Evolutionary conservation across 2,329 filamentous ascomycete genomes (phyloP).

Genomic region (Penicillium sp.): DNA sequence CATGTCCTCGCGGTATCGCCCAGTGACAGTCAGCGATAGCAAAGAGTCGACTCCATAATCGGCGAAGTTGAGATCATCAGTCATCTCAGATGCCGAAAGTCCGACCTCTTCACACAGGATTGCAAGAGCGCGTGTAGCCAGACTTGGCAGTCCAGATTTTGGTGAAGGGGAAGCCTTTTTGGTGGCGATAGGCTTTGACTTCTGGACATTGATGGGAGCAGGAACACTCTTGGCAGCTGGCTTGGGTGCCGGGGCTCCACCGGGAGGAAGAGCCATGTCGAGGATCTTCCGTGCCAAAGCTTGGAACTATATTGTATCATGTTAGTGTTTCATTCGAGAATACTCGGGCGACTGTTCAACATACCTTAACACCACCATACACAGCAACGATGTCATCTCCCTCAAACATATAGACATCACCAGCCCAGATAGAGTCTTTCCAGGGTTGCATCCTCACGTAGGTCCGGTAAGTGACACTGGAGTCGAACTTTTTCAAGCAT

Average conservation of each 20-base stretch:
- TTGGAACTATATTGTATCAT: constrained; percentile 39
- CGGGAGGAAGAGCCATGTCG: constrained; percentile 43
- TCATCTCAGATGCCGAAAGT: constrained; percentile 58
- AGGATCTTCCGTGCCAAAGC: constrained; percentile 42
- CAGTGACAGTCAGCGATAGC: constrained; percentile 61
- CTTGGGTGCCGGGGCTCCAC: constrained; percentile 26
- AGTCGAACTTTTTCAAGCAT: constrained; percentile 53
- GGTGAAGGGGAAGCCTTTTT: constrained; percentile 29
- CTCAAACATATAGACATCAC: constrained; percentile 62
- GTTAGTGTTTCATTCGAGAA: constrained; percentile 9
- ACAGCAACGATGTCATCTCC: constrained; percentile 60
- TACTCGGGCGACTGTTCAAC: background rate
- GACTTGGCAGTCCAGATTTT: constrained; percentile 32
- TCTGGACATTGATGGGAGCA: constrained; percentile 30
- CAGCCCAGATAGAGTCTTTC: constrained; percentile 55
- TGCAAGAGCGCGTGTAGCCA: constrained; percentile 38
- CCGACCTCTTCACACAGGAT: constrained; percentile 52
- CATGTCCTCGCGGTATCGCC: constrained; percentile 62
- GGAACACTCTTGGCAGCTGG: constrained; percentile 24
- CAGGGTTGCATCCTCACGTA: constrained; percentile 62
- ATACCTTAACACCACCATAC: constrained; percentile 47
- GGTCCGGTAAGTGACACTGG: constrained; percentile 56
- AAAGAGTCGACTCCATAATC: constrained; percentile 64
- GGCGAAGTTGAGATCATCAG: constrained; percentile 61
- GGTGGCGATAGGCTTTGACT: constrained; percentile 27